Evolutionary conservation across 1,284 basidiomycete species (phyloP).

Genomic region (Austroboletus niveus): DNA sequence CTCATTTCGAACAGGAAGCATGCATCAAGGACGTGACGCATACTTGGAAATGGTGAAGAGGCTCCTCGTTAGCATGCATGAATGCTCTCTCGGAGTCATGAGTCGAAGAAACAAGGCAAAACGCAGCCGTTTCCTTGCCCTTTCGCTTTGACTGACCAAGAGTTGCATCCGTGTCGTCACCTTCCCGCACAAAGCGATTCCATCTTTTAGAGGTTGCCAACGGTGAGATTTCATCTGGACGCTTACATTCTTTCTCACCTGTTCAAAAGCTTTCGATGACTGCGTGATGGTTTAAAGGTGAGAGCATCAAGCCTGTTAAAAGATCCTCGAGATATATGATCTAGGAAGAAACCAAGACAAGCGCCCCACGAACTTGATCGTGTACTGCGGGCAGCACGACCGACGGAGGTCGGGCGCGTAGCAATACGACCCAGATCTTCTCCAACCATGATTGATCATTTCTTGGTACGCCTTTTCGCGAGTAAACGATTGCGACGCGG

Average conservation of each 20-base stretch:
- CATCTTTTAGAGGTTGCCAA: conserved; percentile 48
- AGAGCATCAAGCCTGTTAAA: conserved; percentile 64
- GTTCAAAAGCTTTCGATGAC: conserved; percentile 75
- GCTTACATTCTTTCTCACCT: conserved; percentile 41
- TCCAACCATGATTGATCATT: conserved; percentile 90
- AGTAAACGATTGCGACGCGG: conserved; percentile 3
- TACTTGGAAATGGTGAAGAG: conserved; percentile 55
- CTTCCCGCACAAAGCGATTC: conserved; percentile 68
- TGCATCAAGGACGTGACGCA: conserved; percentile 5
- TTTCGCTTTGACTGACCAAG: conserved; percentile 24
- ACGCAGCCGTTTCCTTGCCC: conserved; percentile 11
- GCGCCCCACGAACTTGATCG: conserved; percentile 63
- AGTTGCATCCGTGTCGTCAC: conserved; percentile 39
- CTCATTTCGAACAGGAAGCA: background rate
- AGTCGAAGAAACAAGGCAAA: conserved; percentile 45
- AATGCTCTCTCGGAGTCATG: conserved; percentile 37
- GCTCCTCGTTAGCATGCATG: conserved; percentile 25
- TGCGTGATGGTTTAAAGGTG: conserved; percentile 73
- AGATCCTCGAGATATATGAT: conserved; percentile 1
- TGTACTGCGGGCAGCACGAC: conserved; percentile 92
- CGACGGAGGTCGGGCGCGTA: conserved; percentile 80
- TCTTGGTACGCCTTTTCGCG: conserved; percentile 61
- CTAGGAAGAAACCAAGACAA: conserved; percentile 3
- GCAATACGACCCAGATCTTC: conserved; percentile 79
- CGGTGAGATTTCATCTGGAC: conserved; percentile 7